Percentiles rank a stretch among this genome's conserved stretches.
phyloP scores from a whole-genome alignment of 495 filamentous ascomycete genomes.

The Hyaloscypha bicolor region DNA sequence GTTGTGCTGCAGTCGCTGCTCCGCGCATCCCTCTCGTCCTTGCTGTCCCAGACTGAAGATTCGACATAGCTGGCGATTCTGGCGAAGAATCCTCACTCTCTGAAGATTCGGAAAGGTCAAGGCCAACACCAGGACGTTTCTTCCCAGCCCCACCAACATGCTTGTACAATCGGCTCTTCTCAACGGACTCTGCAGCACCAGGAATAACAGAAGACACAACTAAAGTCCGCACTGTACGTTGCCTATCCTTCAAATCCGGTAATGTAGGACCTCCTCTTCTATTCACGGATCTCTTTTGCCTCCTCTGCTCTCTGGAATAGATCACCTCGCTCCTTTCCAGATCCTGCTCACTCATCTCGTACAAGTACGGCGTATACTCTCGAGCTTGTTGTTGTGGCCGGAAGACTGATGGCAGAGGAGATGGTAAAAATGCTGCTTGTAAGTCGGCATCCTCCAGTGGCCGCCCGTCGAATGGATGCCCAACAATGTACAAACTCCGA shows the following conservation, averaged over 20 bases:
- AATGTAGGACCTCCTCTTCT: constrained; percentile 91
- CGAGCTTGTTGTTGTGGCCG: constrained; percentile 87
- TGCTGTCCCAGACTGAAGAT: constrained; percentile 74
- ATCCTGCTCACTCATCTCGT: constrained; percentile 89
- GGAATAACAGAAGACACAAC: constrained; percentile 90
- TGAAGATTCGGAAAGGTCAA: constrained; percentile 84
- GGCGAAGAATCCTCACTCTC: constrained; percentile 85
- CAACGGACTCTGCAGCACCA: constrained; percentile 75
- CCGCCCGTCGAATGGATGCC: constrained; percentile 92
- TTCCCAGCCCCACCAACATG: constrained; percentile 49
- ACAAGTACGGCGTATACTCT: constrained; percentile 90
- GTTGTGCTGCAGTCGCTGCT: constrained; percentile 79
- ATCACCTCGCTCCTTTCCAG: constrained; percentile 89
- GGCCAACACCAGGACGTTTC: constrained; percentile 60
- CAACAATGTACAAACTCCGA: constrained; percentile 87
- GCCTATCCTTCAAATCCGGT: constrained; percentile 93
- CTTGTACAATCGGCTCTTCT: constrained; percentile 87
- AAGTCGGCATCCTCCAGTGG: constrained; percentile 92
- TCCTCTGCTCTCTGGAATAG: constrained; percentile 86
- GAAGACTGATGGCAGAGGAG: constrained; percentile 81
- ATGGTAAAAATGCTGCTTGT: constrained; percentile 79
- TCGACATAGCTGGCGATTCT: constrained; percentile 78
- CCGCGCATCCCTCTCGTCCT: constrained; percentile 86
- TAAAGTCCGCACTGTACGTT: constrained; percentile 85
- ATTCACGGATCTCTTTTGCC: constrained; percentile 94